Conservation (phyloP, 495 filamentous ascomycete genomes). For the Penicillium lagena region DNA sequence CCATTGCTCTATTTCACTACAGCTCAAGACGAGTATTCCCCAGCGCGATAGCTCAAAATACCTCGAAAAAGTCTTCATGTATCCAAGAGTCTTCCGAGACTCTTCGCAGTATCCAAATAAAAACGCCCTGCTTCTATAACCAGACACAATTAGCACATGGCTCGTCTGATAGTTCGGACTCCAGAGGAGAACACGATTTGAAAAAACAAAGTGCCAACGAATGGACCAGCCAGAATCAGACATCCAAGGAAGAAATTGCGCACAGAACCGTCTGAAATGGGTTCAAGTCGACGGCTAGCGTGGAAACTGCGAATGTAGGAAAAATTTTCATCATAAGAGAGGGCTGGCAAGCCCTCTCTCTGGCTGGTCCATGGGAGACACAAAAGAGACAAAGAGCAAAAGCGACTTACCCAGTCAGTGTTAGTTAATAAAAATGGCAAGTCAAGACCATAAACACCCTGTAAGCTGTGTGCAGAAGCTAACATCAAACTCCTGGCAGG, state of each 20-base stretch:
- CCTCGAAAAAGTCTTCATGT: too few species aligned
- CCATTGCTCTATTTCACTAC: too few species aligned
- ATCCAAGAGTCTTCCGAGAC: too few species aligned
- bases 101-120: too few species aligned
- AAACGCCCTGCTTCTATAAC: too few species aligned
- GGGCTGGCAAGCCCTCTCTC: conserved; percentile 9
- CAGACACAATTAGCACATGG: too few species aligned
- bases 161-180: too few species aligned
- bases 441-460: conserved; percentile 2
- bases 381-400: conserved; percentile 1
- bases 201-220: neutral
- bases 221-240: conserved; percentile 30
- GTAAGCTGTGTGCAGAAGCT: neutral
- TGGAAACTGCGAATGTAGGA: conserved; percentile 52
- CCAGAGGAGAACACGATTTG: too few species aligned
- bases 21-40: too few species aligned
- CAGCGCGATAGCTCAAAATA: too few species aligned
- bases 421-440: neutral
- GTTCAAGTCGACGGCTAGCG: conserved; percentile 45
- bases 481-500: conserved; percentile 8
- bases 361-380: conserved; percentile 5
- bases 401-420: conserved; percentile 20
- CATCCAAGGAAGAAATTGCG: conserved; percentile 49
- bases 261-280: conserved; percentile 39
- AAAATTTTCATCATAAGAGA: conserved; percentile 43